Conservation (phyloP, 139 green algal species). For the Tetradesmus obliquus region DNA sequence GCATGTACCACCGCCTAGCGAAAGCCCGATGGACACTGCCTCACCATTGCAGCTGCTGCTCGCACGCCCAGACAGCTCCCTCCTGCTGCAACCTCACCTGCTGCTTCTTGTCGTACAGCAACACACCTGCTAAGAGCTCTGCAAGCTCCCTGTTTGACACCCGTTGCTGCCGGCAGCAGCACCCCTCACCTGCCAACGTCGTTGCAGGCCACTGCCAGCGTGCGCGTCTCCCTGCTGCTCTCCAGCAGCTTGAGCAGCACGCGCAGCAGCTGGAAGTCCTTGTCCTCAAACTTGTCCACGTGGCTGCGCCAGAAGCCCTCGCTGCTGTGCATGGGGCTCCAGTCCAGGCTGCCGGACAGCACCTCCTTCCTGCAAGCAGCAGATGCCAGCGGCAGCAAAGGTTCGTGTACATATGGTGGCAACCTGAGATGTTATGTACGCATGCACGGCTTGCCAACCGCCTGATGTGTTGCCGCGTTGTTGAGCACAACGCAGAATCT, state of each 20-base stretch:
- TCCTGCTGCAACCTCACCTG: too few species aligned
- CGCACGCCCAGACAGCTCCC: too few species aligned
- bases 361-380: conserved; percentile 62
- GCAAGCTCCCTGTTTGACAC: neutral
- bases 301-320: conserved; percentile 86
- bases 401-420: neutral
- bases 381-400: neutral
- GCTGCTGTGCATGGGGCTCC: conserved; percentile 88
- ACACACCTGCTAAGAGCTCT: too few species aligned
- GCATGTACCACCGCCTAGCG: too few species aligned
- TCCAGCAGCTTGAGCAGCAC: conserved; percentile 94
- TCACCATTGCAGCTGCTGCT: too few species aligned
- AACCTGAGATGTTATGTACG: neutral
- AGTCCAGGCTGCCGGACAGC: conserved; percentile 86
- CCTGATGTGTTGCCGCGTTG: too few species aligned
- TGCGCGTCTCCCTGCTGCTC: conserved; percentile 60
- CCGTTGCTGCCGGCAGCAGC: too few species aligned
- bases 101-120: too few species aligned
- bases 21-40: too few species aligned
- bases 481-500: too few species aligned
- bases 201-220: conserved; percentile 91
- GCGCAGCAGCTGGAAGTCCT: conserved; percentile 93
- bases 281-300: conserved; percentile 89
- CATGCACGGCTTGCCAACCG: too few species aligned
- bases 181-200: conserved; percentile 78